Evolutionary conservation across 2,329 filamentous ascomycete genomes (phyloP), one percentile per base, ranked within the genome.

Genomic region (Volutella citrinella): DNA sequence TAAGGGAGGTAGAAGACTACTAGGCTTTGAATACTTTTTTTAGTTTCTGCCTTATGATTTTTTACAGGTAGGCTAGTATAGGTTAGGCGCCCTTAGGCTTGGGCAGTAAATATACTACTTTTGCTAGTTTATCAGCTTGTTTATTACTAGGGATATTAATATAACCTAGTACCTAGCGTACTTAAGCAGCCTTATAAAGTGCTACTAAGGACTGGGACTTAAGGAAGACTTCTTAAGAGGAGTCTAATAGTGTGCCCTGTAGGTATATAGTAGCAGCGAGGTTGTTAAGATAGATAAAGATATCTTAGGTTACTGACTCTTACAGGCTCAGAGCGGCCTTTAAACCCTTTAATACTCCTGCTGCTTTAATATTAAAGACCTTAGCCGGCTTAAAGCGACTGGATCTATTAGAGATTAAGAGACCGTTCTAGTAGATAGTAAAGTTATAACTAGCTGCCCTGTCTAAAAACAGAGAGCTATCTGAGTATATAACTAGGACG

Each of bases 221-320:
- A n/a, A 47, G 35, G 25, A 49, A 43, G 24, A 36, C 33, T n/a
- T 32, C 31, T 36, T 47, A 22, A 17, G 35, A 45, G 18, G 39
- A 45, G 32, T 45, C 43, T 8, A 30, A 36, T 13, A 35, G 33
- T 14, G 18, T 38, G 35, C 39, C 43, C n/a, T 27, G 28, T 10
- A 47, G 35, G 32, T 34, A 42, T 18, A 9, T 28, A 17, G 37
- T 31, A 14, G 35, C 42, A 12, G 36, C 36, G 9, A 40, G 27
- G 32, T 45, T 46, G 12, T 46, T 43, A 24, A 46, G 43, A 19
- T 32, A 46, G 12, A 46, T 35, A 2, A 30, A 18, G 7, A 48
- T 48, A 10, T 30, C 28, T 19, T 20, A 17, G 14, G 32, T 29
- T 20, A 15, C 10, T 27, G 12, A 32, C 16, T 28, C 26, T 28